Evolutionary conservation across 2,329 filamentous ascomycete species (phyloP), one percentile per base, ranked within the genome.

Genomic region (Chrysoporthe cubensis): DNA sequence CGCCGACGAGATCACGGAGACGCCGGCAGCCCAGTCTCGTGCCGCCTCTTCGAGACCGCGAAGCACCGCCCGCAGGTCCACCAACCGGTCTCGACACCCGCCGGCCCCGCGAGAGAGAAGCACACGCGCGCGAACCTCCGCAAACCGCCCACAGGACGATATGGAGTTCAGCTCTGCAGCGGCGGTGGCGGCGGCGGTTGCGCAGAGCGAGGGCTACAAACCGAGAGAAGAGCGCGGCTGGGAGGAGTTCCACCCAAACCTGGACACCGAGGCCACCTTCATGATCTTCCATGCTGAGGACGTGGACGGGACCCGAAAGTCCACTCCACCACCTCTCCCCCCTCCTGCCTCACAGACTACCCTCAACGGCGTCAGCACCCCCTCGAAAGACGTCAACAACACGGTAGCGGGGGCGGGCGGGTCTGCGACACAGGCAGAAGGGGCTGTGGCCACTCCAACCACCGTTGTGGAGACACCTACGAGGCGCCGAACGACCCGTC

Each of bases 161-260:
- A 91, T 92, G 77, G 87, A 92, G 72, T 96, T 92, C 79, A 93
- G 91, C 74, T 95, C 92, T 58, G 93, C 91, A n/a, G 93, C 95
- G 14, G 94, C 94, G 40, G 92, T 94, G 34, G 93, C 94, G 62
- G 94, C 93, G 6, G 91, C 92, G 4, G 91, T 96, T 68, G 92
- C 93, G 73, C 94, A 97, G 76, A 94, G 90, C 74, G 96, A 98
- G 82, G 94, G 95, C 62, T 98, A 98, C 80, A 99, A 99, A 78
- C 96, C 96, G 43, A 87, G 96, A 75, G 96, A 99, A 80, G 96
- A 99, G 81, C 90, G 95, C 71, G 93, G 93, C 64, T 99, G 95
- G 94, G 94, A 97, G 75, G 96, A 99, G 77, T 98, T 98, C 72
- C 96, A 99, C 78, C 94, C 93, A 0, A 93, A 97, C 74, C 87